Conservation (phyloP, 495 filamentous ascomycete genomes). For the Xylaria acuta region DNA sequence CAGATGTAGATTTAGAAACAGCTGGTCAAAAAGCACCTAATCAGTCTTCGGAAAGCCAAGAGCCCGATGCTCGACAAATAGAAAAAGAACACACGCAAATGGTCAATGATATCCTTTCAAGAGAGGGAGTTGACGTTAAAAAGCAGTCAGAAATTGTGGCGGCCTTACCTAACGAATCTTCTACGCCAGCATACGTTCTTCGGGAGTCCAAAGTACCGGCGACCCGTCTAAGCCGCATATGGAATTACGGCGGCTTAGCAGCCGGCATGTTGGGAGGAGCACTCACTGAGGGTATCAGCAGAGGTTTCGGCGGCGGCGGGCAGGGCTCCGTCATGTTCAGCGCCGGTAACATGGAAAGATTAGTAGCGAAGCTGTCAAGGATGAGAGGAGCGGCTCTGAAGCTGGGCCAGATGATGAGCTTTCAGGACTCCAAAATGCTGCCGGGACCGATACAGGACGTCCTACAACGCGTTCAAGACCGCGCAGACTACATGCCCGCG, state of each 20-base stretch:
- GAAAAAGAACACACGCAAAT: conserved; percentile 31
- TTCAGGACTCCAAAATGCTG: conserved; percentile 97
- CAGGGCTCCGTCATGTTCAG: conserved; percentile 84
- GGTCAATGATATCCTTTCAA: conserved; percentile 30
- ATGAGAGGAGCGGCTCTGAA: conserved; percentile 99
- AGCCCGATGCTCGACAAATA: conserved; percentile 22
- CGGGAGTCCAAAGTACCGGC: conserved; percentile 90
- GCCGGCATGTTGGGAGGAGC: conserved; percentile 97
- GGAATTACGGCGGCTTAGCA: conserved; percentile 93
- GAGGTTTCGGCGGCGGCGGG: conserved; percentile 64
- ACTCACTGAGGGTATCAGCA: conserved; percentile 79
- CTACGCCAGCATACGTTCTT: conserved; percentile 66
- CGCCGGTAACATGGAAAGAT: conserved; percentile 84
- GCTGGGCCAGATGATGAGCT: conserved; percentile 94
- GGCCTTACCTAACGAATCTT: conserved; percentile 26
- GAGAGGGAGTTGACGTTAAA: conserved; percentile 21
- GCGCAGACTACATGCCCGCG: conserved; percentile 96
- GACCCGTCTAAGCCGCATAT: conserved; percentile 81
- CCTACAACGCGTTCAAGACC: conserved; percentile 92
- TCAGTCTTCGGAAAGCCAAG: conserved; percentile 5
- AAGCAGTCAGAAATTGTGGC: conserved; percentile 17
- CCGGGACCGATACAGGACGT: conserved; percentile 84
- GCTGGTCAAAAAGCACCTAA: background rate
- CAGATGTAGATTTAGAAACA: background rate
- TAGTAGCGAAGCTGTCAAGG: conserved; percentile 88